Base-by-base conservation (phyloP, 2,329 filamentous ascomycete species). In the Gyromitra esculenta region DNA sequence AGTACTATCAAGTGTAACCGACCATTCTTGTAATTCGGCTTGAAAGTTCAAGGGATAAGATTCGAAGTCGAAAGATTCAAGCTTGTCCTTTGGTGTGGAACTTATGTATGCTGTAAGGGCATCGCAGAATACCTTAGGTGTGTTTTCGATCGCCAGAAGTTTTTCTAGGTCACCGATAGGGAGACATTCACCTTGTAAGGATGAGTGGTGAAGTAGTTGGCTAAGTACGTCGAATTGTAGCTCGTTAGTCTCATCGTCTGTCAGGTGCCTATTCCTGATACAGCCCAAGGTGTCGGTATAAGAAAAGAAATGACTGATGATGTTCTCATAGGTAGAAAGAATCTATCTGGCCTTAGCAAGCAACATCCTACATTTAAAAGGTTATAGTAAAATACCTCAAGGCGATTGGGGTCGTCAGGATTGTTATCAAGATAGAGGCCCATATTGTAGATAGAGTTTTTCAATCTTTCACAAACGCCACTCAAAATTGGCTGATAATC, bases 171-270 rank as follows among this genome's bases (percentile, higher is more conserved):
- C 54, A 6, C 48, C 25, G 37, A 67, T 39, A 4, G 72, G 75
- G 5, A 77, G 66, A 21, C 63, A 37, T 71, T 75, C 60, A 13
- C 43, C 25, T 35, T 25, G 63, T 18, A 45, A 43, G 21, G 72
- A 72, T 52, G 72, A 18, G 31, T 56, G 72, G 21, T 75, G 18
- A 25, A 77, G 43, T 18, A 72, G 37, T 43, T 66, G 57, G 13
- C 45, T n/a, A n/a, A 77, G 59, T n/a, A 77, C 41, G 31, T 75
- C 72, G 15, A 77, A 75, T 60, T 77, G 60, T 9, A 77, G 56
- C 41, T 75, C 66, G 25, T 43, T 70, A 21, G 56, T 63, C 11
- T 75, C 37, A 15, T 18, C 52, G 59, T 43, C 31, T n/a, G 25
- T 25, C 39, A 52, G n/a, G 35, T 18, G 11, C 7, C 43, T 60